phyloP scores from a whole-genome alignment of 768 basidiomycete species.

The Dendrothele bispora region DNA sequence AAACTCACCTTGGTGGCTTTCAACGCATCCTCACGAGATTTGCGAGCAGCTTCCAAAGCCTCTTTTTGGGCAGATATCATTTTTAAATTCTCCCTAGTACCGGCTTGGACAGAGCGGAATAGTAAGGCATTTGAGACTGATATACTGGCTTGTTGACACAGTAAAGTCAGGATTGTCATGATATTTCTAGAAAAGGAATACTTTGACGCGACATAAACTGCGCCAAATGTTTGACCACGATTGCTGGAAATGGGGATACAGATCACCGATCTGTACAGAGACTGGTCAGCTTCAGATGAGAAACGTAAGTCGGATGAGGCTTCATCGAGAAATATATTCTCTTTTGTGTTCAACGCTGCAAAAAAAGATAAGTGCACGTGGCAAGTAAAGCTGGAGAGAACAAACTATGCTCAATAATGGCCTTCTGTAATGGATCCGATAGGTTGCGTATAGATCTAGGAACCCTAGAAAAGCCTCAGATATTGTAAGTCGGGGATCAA shows the following conservation, averaged over 20 bases:
- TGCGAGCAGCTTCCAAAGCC: conserved; percentile 67
- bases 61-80: conserved; percentile 75
- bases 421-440: conserved; percentile 60
- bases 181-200: conserved; percentile 63
- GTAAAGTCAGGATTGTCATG: conserved; percentile 59
- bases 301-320: conserved; percentile 65
- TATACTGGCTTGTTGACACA: conserved; percentile 75
- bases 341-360: conserved; percentile 65
- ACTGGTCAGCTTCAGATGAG: conserved; percentile 65
- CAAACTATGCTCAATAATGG: conserved; percentile 67
- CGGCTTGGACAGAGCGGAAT: conserved; percentile 72
- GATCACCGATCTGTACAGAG: conserved; percentile 57
- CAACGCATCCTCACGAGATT: conserved; percentile 70
- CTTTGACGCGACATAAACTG: conserved; percentile 65
- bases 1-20: conserved; percentile 65
- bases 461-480: conserved; percentile 34
- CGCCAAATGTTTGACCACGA: conserved; percentile 73
- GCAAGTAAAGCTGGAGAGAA: conserved; percentile 1
- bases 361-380: conserved; percentile 1
- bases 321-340: conserved; percentile 59
- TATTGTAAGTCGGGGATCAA: not conserved
- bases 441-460: conserved; percentile 60
- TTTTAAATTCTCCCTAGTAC: conserved; percentile 72
- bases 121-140: conserved; percentile 75
- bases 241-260: conserved; percentile 76